Conservation (phyloP, 805 yeast genomes). For the Wickerhamomyces strasburgensis region DNA sequence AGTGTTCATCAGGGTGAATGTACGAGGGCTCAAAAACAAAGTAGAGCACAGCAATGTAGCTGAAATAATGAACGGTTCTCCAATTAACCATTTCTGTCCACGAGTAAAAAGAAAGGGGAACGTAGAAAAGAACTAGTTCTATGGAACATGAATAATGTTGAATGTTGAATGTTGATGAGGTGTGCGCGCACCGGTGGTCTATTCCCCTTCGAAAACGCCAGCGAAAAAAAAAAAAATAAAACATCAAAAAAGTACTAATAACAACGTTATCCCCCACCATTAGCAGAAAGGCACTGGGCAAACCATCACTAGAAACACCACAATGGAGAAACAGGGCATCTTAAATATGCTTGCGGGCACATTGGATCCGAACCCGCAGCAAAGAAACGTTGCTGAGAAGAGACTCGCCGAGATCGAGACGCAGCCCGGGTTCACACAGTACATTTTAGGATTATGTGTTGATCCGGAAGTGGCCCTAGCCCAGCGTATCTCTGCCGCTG, state of each 20-base stretch:
- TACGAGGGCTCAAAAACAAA: conserved; percentile 72
- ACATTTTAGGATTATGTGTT: conserved; percentile 44
- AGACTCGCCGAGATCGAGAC: conserved; percentile 47
- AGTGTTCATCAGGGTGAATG: conserved; percentile 97
- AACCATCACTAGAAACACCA: background rate
- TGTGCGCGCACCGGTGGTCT: background rate
- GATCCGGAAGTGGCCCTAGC: conserved; percentile 39
- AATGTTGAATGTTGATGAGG: too few relatives aligned
- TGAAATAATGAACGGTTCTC: conserved; percentile 19
- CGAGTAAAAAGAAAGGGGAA: too few relatives aligned
- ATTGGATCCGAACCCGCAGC: conserved; percentile 43
- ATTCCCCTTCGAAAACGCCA: background rate
- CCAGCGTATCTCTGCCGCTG: conserved; percentile 56
- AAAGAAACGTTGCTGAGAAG: conserved; percentile 49
- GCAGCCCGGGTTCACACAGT: conserved; percentile 53
- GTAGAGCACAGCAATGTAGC: conserved; percentile 32
- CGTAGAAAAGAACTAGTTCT: too few relatives aligned
- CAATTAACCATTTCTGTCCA: conserved; percentile 15
- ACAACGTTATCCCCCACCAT: too few relatives aligned
- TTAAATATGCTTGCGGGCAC: conserved; percentile 49
- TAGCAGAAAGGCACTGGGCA: too few relatives aligned
- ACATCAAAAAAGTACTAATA: too few relatives aligned
- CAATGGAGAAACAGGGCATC: conserved; percentile 42
- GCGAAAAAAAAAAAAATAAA: conserved; percentile 18
- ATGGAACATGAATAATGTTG: too few relatives aligned